Base-by-base conservation (phyloP, 192 early-diverging fungal species). In the Dissophora globulifera region DNA sequence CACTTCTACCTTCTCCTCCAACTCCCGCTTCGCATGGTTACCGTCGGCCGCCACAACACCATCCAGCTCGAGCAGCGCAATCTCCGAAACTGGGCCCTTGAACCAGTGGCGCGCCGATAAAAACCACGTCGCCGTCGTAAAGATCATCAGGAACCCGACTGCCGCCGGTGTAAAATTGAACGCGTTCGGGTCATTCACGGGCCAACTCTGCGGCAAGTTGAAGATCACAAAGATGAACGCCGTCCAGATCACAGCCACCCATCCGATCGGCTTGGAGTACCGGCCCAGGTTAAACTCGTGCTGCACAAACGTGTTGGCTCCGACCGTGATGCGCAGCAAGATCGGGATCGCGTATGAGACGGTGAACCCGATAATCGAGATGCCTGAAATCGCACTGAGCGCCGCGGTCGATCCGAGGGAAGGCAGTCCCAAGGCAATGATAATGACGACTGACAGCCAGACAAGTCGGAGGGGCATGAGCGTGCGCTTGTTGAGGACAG, bases 151-250 rank as follows among this genome's bases (percentile, higher is more conserved):
- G 52, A 57, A 72, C 9, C 81, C 81, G 6, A 80, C 72, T 15
- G 72, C 70, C 1, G 66, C 81, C 38, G 68, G 70, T 6, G 69
- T 70, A 49, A 74, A 82, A 45, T 80, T 82, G 55, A 74, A 64
- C 40, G 48, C 48, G 31, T 82, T 62, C 52, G 50, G 58, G 45
- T 80, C 48, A 0, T 51, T 31, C 2, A 78, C 82, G 17, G 82
- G 82, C 50, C 67, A 81, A 23, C 40, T 45, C 51, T 71, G 71
- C n/a, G 81, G 81, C 33, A 83, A 47, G 67, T 76, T 78, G 57
- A 83, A 80, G 45, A 79, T 68, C 45, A 83, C 30, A 22, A 78
- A 81, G 49, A 81, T 71, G n/a, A 79, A 78, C 1, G 62, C 54
- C 17, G 81, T 84, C 82, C 82, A 84, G 52, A 59, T 67, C 16